Evolutionary conservation across 495 filamentous ascomycete genomes (phyloP).

Genomic region (Parathielavia hyrcaniae): DNA sequence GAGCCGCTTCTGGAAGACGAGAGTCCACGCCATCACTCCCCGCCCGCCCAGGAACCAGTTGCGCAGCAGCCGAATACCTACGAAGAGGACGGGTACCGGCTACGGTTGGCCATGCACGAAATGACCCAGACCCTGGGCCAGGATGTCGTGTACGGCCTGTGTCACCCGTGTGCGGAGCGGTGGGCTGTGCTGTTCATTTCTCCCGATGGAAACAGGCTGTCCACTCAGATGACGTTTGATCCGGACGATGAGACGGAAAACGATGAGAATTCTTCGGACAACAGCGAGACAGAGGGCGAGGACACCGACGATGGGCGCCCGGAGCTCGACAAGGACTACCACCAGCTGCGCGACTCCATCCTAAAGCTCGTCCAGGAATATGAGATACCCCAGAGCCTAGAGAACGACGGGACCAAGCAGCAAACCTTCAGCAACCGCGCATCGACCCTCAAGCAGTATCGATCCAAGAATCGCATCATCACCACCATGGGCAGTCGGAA

Average conservation of each 20-base stretch:
- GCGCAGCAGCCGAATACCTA: slow-evolving; percentile 39
- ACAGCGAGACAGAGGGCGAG: slow-evolving; percentile 58
- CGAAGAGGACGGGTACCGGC: slow-evolving; percentile 50
- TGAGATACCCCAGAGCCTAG: slow-evolving; percentile 59
- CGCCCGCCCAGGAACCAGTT: slow-evolving; percentile 33
- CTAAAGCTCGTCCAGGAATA: slow-evolving; percentile 75
- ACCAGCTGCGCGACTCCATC: slow-evolving; percentile 75
- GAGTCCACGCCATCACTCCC: slow-evolving; percentile 41
- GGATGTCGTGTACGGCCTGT: slow-evolving; percentile 54
- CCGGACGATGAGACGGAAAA: slow-evolving; percentile 58
- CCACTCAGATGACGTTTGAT: slow-evolving; percentile 66
- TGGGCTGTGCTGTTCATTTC: slow-evolving; percentile 75
- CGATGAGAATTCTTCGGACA: slow-evolving; percentile 52
- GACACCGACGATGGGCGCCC: slow-evolving; percentile 57
- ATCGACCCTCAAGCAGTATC: slow-evolving; percentile 46
- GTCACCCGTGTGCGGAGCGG: slow-evolving; percentile 65
- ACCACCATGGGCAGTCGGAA: slow-evolving; percentile 51
- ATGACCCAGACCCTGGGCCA: slow-evolving; percentile 57
- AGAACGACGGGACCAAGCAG: slow-evolving; percentile 45
- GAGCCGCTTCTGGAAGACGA: slow-evolving; percentile 56
- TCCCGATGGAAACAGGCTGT: slow-evolving; percentile 59
- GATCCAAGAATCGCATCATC: slow-evolving; percentile 45
- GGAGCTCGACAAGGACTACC: slow-evolving; percentile 73
- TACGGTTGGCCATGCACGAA: slow-evolving; percentile 56
- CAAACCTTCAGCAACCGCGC: slow-evolving; percentile 61